phyloP scores from a whole-genome alignment of 352 stramenopile genomes.

The Phytophthora hibernalis region DNA sequence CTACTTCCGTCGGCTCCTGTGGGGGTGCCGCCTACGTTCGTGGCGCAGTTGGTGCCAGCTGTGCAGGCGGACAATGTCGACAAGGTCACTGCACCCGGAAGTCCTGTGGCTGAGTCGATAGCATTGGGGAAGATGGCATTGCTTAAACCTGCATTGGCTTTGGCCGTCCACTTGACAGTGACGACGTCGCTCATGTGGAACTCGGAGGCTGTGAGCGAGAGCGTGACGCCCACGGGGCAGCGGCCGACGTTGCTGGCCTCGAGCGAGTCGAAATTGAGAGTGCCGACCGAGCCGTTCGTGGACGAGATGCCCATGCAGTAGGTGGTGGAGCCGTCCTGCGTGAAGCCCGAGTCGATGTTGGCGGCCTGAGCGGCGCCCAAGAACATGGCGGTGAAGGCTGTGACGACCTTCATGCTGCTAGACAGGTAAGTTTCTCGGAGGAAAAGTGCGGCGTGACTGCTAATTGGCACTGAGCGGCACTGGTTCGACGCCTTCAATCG shows the following conservation, averaged over 20 bases:
- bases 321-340: slow-evolving; percentile 64
- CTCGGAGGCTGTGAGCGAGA: slow-evolving; percentile 45
- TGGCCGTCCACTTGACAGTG: slow-evolving; percentile 62
- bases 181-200: slow-evolving; percentile 61
- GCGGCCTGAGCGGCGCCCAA: slow-evolving; percentile 21
- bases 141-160: slow-evolving; percentile 35
- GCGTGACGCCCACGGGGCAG: slow-evolving; percentile 62
- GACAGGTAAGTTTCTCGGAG: slow-evolving; percentile 30
- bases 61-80: slow-evolving; percentile 72
- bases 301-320: slow-evolving; percentile 73
- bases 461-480: slow-evolving; percentile 2
- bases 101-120: slow-evolving; percentile 51
- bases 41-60: slow-evolving; percentile 67
- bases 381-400: slow-evolving; percentile 20
- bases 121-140: slow-evolving; percentile 71
- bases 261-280: slow-evolving; percentile 58
- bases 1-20: slow-evolving; percentile 42
- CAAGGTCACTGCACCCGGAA: slow-evolving; percentile 40
- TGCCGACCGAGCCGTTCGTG: slow-evolving; percentile 22
- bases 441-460: slow-evolving; percentile 33
- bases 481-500: slow-evolving; percentile 22
- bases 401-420: slow-evolving; percentile 36
- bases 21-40: slow-evolving; percentile 47
- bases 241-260: slow-evolving; percentile 53
- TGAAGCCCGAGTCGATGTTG: slow-evolving; percentile 73